These are phyloP conservation scores for Benincasa hispida DNA, from an alignment of 306 rosid genomes.

Conservation along the genomic window DNA sequence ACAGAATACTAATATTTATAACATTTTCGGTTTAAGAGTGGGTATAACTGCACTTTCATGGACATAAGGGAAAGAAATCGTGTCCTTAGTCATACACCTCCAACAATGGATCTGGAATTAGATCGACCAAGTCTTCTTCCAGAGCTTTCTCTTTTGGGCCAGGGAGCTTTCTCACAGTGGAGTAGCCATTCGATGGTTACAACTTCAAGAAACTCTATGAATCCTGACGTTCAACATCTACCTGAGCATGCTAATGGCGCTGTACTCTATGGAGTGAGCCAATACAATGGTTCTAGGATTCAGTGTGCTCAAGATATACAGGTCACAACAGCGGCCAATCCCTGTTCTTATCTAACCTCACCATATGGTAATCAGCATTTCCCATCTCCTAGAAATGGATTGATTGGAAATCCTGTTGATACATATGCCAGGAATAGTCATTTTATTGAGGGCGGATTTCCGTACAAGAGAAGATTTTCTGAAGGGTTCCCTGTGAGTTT, in stretches of 20 bases:
- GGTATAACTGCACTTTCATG: conserved; percentile 1
- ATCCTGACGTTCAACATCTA: conserved; percentile 36
- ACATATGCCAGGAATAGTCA: conserved; percentile 42
- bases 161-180: not conserved
- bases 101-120: not conserved
- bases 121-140: not conserved
- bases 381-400: conserved; percentile 34
- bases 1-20: not conserved
- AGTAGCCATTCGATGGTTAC: conserved; percentile 35
- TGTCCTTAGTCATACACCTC: not conserved
- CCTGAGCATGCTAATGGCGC: conserved; percentile 49
- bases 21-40: not conserved
- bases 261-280: conserved; percentile 44
- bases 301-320: conserved; percentile 48
- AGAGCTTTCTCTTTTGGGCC: not conserved
- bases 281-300: conserved; percentile 34
- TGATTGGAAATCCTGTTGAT: conserved; percentile 26
- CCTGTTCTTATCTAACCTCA: conserved; percentile 54
- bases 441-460: conserved; percentile 55
- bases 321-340: conserved; percentile 29
- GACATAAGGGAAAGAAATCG: not conserved
- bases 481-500: conserved; percentile 45
- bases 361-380: conserved; percentile 41
- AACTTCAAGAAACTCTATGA: conserved; percentile 29
- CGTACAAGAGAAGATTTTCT: conserved; percentile 55